Evolutionary conservation across 2,329 filamentous ascomycete species (phyloP).

Genomic region (Colletotrichum neosansevieriae): DNA sequence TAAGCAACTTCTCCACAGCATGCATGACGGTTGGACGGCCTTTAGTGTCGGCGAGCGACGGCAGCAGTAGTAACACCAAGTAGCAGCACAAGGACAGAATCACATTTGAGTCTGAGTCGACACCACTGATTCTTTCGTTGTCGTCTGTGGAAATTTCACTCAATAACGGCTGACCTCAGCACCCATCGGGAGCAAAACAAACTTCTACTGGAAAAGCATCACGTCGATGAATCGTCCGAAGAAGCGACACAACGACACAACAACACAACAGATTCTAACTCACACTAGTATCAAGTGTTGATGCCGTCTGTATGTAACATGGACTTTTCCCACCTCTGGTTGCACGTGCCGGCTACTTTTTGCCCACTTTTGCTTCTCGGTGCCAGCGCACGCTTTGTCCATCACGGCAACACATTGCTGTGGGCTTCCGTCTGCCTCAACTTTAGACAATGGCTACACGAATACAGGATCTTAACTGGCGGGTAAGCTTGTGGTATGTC

Average conservation of each 20-base stretch:
- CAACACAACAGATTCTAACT: background rate
- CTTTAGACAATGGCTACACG: slow-evolving; percentile 15
- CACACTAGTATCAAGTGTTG: background rate
- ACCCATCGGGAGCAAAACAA: too few species aligned
- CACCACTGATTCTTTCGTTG: too few species aligned
- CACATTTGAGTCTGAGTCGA: too few species aligned
- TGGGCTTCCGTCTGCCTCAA: slow-evolving; percentile 11
- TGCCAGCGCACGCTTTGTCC: slow-evolving; percentile 4
- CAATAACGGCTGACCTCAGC: background rate
- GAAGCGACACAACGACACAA: background rate
- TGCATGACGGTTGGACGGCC: slow-evolving; percentile 8
- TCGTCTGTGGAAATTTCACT: too few species aligned
- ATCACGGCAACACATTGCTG: slow-evolving; percentile 3
- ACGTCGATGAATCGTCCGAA: background rate
- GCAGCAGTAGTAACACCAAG: background rate
- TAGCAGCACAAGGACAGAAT: too few species aligned
- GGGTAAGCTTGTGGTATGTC: slow-evolving; percentile 25
- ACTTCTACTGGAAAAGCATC: background rate
- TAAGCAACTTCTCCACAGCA: background rate
- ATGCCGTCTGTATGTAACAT: slow-evolving; percentile 14
- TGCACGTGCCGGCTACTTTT: background rate
- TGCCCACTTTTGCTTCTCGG: background rate
- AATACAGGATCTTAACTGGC: background rate
- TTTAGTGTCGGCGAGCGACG: background rate
- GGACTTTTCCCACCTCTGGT: background rate